Evolutionary conservation across 176 grass and related monocot genomes (phyloP), one percentile per base, ranked within the genome.

Genomic region (Zoysia pacifica): DNA sequence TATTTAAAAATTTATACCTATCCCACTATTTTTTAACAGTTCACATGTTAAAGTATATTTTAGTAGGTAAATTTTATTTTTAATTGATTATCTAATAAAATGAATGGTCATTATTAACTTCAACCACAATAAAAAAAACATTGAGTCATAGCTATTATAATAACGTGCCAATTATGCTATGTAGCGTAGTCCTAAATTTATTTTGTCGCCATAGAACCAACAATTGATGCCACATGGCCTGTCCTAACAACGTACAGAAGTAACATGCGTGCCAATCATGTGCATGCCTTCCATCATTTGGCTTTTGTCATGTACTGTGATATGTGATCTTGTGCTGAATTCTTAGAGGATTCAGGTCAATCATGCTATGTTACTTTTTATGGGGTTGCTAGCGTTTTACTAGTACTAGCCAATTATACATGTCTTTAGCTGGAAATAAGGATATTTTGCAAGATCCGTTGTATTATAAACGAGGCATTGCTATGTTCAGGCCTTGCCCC

Each of bases 191-290:
- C 60, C 11, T 43, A 56, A 42, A 16, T 69, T 20, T 50, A 36
- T 76, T 53, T 68, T 75, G 82, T 84, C 82, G 16, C 11, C 39
- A 6, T 77, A n/a, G 59, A 83, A 83, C 82, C 74, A 63, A 62
- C 9, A 13, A 13, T 35, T 28, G 58, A 61, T 37, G 28, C 35
- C 61, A 63, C 61, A 63, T 63, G 61, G 61, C 61, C 61, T 63
- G 61, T 63, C 61, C 28, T 63, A 11, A 12, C 9, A 63, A 60
- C 15, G 11, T 14, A 16, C 16, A 56, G 54, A 7, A 56, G 54
- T 56, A 73, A 87, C 68, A 67, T 77, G 75, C 68, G 36, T 78
- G 67, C 43, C 68, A 66, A 50, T 65, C 79, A 81, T 81, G 44
- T 20, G 54, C 78, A 43, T 78, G 19, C 41, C 67, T 78, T 50